Conservation (phyloP, 1,284 basidiomycete genomes). For the Cryptococcus sp. region DNA sequence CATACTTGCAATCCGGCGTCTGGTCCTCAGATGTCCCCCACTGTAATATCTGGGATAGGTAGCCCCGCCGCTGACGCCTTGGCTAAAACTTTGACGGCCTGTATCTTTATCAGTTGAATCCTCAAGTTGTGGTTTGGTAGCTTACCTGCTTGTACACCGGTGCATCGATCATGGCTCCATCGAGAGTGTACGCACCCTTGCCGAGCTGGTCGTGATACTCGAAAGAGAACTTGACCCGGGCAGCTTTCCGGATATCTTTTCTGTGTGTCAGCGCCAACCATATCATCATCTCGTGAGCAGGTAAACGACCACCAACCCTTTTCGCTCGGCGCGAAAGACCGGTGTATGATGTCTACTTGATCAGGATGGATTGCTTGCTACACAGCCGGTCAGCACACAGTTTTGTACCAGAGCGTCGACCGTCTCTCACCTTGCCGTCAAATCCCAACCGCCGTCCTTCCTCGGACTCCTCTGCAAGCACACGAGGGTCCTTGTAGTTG, state of each 20-base stretch:
- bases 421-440: conserved; percentile 67
- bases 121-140: background rate
- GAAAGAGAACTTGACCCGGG: conserved; percentile 57
- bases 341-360: conserved; percentile 76
- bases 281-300: background rate
- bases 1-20: background rate
- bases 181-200: conserved; percentile 64
- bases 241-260: conserved; percentile 73
- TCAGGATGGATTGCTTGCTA: conserved; percentile 92
- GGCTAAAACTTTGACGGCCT: conserved; percentile 63
- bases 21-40: conserved; percentile 11
- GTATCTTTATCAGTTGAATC: conserved; percentile 5
- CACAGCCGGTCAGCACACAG: conserved; percentile 2
- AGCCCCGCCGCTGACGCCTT: conserved; percentile 64
- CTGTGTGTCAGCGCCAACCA: background rate
- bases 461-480: conserved; percentile 69
- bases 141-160: conserved; percentile 81
- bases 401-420: background rate
- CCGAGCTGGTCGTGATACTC: conserved; percentile 41
- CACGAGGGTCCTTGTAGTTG: conserved; percentile 73
- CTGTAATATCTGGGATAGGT: conserved; percentile 54
- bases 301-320: conserved; percentile 55
- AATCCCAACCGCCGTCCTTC: conserved; percentile 78
- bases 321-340: conserved; percentile 70
- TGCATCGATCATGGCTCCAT: conserved; percentile 82